These are phyloP conservation scores for Xylariales sp. DNA, from an alignment of 2,329 filamentous ascomycete species.

Conservation along the genomic window DNA sequence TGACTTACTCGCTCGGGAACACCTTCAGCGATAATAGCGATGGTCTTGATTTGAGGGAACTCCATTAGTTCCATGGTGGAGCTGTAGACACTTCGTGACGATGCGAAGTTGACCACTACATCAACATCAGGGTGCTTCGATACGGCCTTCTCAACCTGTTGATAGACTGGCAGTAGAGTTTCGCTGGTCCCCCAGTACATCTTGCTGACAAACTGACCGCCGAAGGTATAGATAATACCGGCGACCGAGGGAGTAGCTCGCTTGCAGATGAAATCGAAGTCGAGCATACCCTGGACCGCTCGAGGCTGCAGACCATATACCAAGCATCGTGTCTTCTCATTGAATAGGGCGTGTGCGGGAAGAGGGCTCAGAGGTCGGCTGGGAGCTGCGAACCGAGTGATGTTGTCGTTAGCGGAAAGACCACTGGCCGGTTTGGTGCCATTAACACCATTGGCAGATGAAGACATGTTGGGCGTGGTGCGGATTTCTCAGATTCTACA, in stretches of 20 bases:
- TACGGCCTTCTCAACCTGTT: constrained; percentile 86
- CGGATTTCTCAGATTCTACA: constrained; percentile 12
- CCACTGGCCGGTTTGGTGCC: constrained; percentile 40
- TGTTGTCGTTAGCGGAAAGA: constrained; percentile 93
- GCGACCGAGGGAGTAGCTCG: constrained; percentile 92
- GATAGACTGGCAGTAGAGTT: constrained; percentile 97
- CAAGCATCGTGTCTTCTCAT: constrained; percentile 99
- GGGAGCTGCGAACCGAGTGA: constrained; percentile 89
- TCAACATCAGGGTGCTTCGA: constrained; percentile 97
- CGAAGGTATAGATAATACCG: constrained; percentile 99
- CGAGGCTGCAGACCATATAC: constrained; percentile 98
- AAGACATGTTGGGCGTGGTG: constrained; percentile 46
- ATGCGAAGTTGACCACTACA: constrained; percentile 98
- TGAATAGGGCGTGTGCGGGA: constrained; percentile 88
- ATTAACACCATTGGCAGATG: constrained; percentile 43
- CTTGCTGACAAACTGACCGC: constrained; percentile 99
- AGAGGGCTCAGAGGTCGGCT: constrained; percentile 88
- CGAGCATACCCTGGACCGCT: constrained; percentile 88
- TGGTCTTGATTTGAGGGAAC: constrained; percentile 93
- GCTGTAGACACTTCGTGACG: constrained; percentile 95
- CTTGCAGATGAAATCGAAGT: constrained; percentile 99
- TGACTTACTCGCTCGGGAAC: constrained; percentile 87
- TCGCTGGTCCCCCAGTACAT: constrained; percentile 99
- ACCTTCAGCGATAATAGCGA: constrained; percentile 99
- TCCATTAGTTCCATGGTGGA: constrained; percentile 99